Evolutionary conservation across 164 flowering plant species (phyloP).

Genomic region (Aristolochia californica): DNA sequence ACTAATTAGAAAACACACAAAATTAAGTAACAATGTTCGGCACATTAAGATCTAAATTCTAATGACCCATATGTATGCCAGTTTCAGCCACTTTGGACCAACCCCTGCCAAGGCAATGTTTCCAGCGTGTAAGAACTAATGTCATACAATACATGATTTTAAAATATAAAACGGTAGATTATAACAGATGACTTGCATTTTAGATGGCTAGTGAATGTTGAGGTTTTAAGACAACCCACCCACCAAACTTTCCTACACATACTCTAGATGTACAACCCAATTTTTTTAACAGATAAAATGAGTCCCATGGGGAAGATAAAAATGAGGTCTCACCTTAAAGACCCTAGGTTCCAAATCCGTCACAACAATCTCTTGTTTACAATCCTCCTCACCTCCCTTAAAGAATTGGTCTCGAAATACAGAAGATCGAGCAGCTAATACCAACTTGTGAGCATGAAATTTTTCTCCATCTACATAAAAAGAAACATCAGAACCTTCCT

Average conservation of each 20-base stretch:
- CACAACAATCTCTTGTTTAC: conserved; percentile 34
- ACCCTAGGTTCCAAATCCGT: conserved; percentile 72
- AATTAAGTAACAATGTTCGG: background rate
- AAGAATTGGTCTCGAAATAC: conserved; percentile 46
- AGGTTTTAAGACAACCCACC: no score
- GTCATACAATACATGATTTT: no score
- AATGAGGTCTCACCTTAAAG: conserved; percentile 65
- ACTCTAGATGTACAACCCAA: no score
- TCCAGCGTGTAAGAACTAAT: no score
- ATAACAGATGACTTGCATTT: no score
- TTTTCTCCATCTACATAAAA: conserved; percentile 62
- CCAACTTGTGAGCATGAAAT: conserved; percentile 79
- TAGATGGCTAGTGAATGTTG: no score
- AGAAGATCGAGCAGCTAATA: conserved; percentile 81
- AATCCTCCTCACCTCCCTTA: conserved; percentile 31
- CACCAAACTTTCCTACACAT: no score
- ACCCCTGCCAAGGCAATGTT: no score
- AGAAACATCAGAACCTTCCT: conserved; percentile 69
- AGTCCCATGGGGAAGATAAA: background rate
- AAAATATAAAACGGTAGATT: no score
- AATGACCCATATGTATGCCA: background rate
- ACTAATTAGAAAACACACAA: no score
- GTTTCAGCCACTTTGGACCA: conserved; percentile 1
- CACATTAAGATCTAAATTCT: background rate
- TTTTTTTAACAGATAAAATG: background rate